A percentile compares a stretch with the other conserved stretches of the same genome.
phyloP scores from a whole-genome alignment of 805 yeast species.

The Kodamaea kaohsiungensis region DNA sequence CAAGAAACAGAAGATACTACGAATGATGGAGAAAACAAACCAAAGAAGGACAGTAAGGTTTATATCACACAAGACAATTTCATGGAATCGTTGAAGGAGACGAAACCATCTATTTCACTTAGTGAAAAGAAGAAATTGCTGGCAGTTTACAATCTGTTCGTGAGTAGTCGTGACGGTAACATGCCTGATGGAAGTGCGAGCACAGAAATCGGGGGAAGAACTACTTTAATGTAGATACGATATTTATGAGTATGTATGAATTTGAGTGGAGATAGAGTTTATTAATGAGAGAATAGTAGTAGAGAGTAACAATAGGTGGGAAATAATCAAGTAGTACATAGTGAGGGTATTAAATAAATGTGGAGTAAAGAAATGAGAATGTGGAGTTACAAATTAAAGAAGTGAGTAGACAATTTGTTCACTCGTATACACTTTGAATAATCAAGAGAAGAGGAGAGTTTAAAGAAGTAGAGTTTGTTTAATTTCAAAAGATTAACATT shows the following conservation, averaged over 20 bases:
- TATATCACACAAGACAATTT: constrained; percentile 57
- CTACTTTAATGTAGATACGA: constrained; percentile 65
- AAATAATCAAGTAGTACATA: no score
- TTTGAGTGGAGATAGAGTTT: no score
- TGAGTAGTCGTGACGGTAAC: constrained; percentile 77
- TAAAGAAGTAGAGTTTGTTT: no score
- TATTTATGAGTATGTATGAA: background rate
- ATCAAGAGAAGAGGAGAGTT: no score
- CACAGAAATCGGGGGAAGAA: constrained; percentile 79
- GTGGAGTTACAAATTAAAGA: no score
- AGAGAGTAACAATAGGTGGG: no score
- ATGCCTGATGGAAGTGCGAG: constrained; percentile 86
- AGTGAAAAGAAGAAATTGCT: constrained; percentile 66
- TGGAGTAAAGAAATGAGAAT: no score
- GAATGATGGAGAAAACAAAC: constrained; percentile 5
- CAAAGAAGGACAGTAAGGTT: constrained; percentile 30
- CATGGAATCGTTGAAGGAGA: constrained; percentile 61
- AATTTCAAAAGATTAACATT: no score
- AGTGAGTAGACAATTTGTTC: no score
- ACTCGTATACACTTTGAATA: no score
- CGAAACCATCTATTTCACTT: constrained; percentile 85
- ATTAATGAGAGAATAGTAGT: no score
- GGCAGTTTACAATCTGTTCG: constrained; percentile 68
- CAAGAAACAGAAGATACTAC: constrained; percentile 12
- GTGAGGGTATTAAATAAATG: no score